Base-by-base conservation (phyloP, 768 basidiomycete genomes). In the Mycena capillaripes region DNA sequence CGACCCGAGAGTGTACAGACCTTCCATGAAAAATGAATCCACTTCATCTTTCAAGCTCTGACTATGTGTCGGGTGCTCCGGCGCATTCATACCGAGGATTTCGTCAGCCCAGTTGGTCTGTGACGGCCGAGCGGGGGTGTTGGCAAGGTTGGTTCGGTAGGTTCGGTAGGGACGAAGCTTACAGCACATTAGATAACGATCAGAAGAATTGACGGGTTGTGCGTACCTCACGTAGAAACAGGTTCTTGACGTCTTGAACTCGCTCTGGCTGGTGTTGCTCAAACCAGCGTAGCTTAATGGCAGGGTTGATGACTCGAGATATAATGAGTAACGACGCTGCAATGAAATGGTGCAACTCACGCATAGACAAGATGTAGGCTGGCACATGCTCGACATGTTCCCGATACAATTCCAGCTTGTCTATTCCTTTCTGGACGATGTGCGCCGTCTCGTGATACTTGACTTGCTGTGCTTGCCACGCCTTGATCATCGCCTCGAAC, bases 401-500 rank as follows among this genome's bases (percentile, higher is more conserved):
- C 21, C 46, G 46, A 23, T 48, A 48, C n/a, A 6, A 23, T 12
- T 48, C 46, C 46, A 48, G 21, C 23, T 48, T 48, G 46, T 48
- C 46, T 6, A 48, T 48, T 7, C 46, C 46, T n/a, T 48, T 3
- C 46, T 48, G 46, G 46, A 48, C n/a, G 34, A 79, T 75, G 17
- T 44, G 8, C 8, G 64, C 53, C 17, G 48, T 58, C 40, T 74
- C 59, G 19, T 72, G 66, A 29, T 62, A 34, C 12, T 55, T 23
- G n/a, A n/a, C 53, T 46, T 74, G 63, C 48, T 67, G 65, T n/a
- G 48, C 34, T 40, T 61, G 52, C 78, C 75, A 78, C 23, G 32
- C 36, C 9, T n/a, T 29, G 42, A 74, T 70, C 67, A 78, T 71
- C 34, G 69, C 77, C 44, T 76, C 66, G 53, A 78, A 79, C 10